A percentile compares a stretch with the other conserved stretches of the same genome.
Evolutionary conservation across 2,329 filamentous ascomycete species (phyloP).

Genomic region (Lachnellula occidentalis): DNA sequence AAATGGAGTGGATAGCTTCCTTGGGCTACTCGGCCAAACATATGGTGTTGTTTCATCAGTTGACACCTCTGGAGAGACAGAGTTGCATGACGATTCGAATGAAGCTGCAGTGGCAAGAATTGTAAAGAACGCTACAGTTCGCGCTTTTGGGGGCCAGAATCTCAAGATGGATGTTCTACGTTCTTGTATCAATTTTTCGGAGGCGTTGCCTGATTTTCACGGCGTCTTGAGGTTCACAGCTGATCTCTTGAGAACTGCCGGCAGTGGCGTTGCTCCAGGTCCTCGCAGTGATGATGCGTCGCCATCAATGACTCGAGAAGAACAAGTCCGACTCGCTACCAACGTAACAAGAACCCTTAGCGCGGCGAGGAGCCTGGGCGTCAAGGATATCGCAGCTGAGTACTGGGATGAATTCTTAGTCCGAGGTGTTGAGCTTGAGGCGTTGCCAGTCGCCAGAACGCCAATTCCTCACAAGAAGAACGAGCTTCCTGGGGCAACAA

Average conservation of each 20-base stretch:
- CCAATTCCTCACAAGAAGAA: conserved; percentile 59
- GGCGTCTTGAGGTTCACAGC: conserved; percentile 87
- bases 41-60: conserved; percentile 52
- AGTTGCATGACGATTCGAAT: conserved; percentile 41
- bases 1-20: conserved; percentile 57
- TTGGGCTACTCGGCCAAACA: conserved; percentile 54
- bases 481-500: conserved; percentile 42
- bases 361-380: conserved; percentile 69
- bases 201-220: conserved; percentile 85
- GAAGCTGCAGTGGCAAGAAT: conserved; percentile 52
- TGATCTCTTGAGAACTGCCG: conserved; percentile 75
- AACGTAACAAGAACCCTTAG: conserved; percentile 81
- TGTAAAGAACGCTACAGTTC: conserved; percentile 49
- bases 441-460: conserved; percentile 51
- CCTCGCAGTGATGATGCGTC: conserved; percentile 63
- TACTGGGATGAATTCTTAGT: conserved; percentile 98
- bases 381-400: conserved; percentile 65
- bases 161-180: conserved; percentile 83
- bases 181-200: conserved; percentile 88
- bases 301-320: conserved; percentile 68
- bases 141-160: conserved; percentile 70
- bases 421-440: conserved; percentile 66
- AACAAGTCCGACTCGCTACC: conserved; percentile 76
- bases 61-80: conserved; percentile 3
- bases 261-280: conserved; percentile 71